phyloP scores from a whole-genome alignment of 768 basidiomycete genomes.

The Tricholoma furcatifolium region DNA sequence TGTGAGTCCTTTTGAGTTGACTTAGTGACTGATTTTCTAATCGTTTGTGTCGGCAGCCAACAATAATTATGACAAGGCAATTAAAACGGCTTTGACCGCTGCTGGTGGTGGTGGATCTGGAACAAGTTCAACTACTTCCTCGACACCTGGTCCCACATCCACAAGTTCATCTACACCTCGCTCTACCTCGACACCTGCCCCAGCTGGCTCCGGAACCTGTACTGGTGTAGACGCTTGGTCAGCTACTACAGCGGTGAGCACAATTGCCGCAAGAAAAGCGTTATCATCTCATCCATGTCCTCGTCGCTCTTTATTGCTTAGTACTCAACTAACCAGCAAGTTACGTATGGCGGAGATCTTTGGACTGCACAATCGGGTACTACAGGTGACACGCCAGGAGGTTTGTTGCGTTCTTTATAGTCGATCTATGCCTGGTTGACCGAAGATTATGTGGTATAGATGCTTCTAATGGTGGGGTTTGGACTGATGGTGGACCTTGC shows the following conservation, averaged over 20 bases:
- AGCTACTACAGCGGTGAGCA: background rate
- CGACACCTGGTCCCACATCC: background rate
- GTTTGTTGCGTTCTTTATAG: background rate
- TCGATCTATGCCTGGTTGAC: background rate
- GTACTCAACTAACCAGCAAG: background rate
- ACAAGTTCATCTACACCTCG: background rate
- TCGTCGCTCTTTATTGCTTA: background rate
- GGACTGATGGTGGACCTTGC: background rate
- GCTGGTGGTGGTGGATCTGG: too few species aligned
- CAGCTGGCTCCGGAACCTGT: constrained; percentile 2
- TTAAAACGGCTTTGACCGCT: constrained; percentile 37
- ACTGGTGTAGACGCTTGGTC: background rate
- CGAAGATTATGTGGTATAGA: background rate
- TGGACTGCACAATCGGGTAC: background rate
- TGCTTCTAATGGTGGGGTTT: background rate
- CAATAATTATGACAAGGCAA: constrained; percentile 37
- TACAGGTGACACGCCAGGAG: background rate
- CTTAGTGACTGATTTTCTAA: background rate
- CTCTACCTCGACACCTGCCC: background rate
- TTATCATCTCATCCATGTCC: too few species aligned
- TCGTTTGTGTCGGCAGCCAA: constrained; percentile 25
- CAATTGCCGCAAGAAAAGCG: background rate
- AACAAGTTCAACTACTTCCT: too few species aligned
- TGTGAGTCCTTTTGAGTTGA: constrained; percentile 22
- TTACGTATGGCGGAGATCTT: background rate